phyloP scores from a whole-genome alignment of 2,329 filamentous ascomycete species.

The Ceratocystis eucalypticola region DNA sequence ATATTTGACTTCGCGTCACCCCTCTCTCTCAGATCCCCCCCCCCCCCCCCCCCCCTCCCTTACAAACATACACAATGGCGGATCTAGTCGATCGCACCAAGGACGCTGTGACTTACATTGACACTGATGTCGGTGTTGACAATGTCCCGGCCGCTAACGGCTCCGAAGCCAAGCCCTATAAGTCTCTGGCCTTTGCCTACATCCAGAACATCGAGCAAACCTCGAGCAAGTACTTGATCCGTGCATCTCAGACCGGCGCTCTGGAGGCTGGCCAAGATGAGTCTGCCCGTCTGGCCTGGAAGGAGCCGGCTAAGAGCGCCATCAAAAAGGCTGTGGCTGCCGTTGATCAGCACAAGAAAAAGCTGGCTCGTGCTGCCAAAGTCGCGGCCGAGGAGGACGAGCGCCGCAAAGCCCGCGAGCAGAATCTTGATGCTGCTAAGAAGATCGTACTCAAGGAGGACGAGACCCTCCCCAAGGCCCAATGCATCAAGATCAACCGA shows the following conservation, averaged over 20 bases:
- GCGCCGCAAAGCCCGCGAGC: slow-evolving; percentile 55
- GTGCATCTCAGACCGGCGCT: slow-evolving; percentile 51
- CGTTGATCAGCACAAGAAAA: slow-evolving; percentile 67
- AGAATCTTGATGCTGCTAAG: slow-evolving; percentile 60
- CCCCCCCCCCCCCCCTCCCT: background rate
- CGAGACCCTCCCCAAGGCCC: slow-evolving; percentile 54
- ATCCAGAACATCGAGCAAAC: slow-evolving; percentile 50
- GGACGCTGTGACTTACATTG: slow-evolving; percentile 51
- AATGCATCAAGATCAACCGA: slow-evolving; percentile 62
- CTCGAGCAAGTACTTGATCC: slow-evolving; percentile 48
- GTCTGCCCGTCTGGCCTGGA: slow-evolving; percentile 55
- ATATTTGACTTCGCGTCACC: background rate
- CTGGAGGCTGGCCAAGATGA: slow-evolving; percentile 50
- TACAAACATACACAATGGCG: slow-evolving; percentile 26
- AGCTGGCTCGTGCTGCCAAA: slow-evolving; percentile 65
- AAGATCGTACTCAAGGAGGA: slow-evolving; percentile 60
- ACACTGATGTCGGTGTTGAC: slow-evolving; percentile 67
- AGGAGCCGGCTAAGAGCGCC: slow-evolving; percentile 68
- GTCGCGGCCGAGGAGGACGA: slow-evolving; percentile 57
- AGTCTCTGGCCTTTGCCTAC: slow-evolving; percentile 65
- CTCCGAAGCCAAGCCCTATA: slow-evolving; percentile 62
- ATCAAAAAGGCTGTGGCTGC: slow-evolving; percentile 71
- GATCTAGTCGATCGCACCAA: slow-evolving; percentile 40
- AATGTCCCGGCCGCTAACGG: slow-evolving; percentile 48
- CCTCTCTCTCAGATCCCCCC: background rate